phyloP scores from a whole-genome alignment of 2,329 filamentous ascomycete species.

The Magnaporthales sp. region DNA sequence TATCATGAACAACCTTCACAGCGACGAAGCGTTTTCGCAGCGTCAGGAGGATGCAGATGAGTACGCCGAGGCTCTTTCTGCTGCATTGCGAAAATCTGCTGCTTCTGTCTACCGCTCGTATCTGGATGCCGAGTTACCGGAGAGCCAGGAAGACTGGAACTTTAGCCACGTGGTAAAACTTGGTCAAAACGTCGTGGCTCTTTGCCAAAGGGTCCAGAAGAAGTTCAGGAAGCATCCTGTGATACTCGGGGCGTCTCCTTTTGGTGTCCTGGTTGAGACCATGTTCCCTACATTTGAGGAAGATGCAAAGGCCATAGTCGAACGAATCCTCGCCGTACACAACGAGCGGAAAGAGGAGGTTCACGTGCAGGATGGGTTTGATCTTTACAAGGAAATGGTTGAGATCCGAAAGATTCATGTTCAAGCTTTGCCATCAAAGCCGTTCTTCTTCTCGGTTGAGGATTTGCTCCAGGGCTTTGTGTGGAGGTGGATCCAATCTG shows the following conservation, averaged over 20 bases:
- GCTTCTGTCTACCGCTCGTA: slow-evolving; percentile 71
- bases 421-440: slow-evolving; percentile 60
- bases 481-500: slow-evolving; percentile 85
- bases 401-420: slow-evolving; percentile 76
- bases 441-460: slow-evolving; percentile 85
- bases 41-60: slow-evolving; percentile 61
- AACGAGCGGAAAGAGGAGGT: slow-evolving; percentile 65
- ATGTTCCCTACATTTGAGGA: slow-evolving; percentile 85
- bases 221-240: slow-evolving; percentile 81
- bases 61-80: slow-evolving; percentile 63
- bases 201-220: slow-evolving; percentile 85
- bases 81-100: slow-evolving; percentile 66
- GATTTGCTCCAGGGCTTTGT: slow-evolving; percentile 82
- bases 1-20: slow-evolving; percentile 72
- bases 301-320: slow-evolving; percentile 78
- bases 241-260: slow-evolving; percentile 64
- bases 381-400: slow-evolving; percentile 81
- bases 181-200: slow-evolving; percentile 74
- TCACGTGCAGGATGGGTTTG: slow-evolving; percentile 85
- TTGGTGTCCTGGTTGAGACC: slow-evolving; percentile 68
- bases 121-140: slow-evolving; percentile 71
- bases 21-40: slow-evolving; percentile 66
- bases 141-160: slow-evolving; percentile 76
- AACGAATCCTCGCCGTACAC: slow-evolving; percentile 67
- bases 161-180: slow-evolving; percentile 86